phyloP scores from a whole-genome alignment of 129 eudicot species.

The Tagetes patula region DNA sequence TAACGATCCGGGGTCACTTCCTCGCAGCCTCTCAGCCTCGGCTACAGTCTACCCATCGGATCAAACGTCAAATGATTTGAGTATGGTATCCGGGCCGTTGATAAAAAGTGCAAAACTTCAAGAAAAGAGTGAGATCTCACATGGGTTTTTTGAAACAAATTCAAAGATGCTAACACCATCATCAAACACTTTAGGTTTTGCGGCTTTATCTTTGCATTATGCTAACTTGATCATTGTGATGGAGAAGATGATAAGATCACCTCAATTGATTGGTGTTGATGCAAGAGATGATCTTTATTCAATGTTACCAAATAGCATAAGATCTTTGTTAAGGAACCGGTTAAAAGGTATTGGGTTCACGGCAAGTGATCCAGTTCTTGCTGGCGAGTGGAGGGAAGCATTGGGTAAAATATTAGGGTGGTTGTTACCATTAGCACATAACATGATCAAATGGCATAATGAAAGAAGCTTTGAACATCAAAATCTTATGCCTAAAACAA shows the following conservation, averaged over 20 bases:
- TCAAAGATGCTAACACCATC: constrained; percentile 51
- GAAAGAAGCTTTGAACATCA: constrained; percentile 93
- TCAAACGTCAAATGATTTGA: constrained; percentile 24
- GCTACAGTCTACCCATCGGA: constrained; percentile 58
- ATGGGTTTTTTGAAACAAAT: constrained; percentile 32
- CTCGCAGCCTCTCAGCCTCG: constrained; percentile 70
- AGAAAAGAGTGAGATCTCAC: constrained; percentile 30
- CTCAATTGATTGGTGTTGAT: constrained; percentile 37
- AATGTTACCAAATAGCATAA: constrained; percentile 71
- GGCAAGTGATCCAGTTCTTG: constrained; percentile 71
- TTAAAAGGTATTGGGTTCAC: constrained; percentile 70
- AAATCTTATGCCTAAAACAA: constrained; percentile 47
- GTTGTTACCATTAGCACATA: constrained; percentile 83
- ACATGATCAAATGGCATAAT: constrained; percentile 92
- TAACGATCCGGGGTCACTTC: constrained; percentile 38
- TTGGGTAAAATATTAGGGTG: constrained; percentile 68
- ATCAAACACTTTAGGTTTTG: constrained; percentile 57
- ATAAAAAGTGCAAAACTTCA: constrained; percentile 29
- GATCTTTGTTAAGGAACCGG: constrained; percentile 52
- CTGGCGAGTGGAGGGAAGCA: constrained; percentile 91
- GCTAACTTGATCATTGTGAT: constrained; percentile 76
- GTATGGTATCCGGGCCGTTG: constrained; percentile 37
- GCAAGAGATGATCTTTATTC: constrained; percentile 41
- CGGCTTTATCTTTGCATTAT: constrained; percentile 67
- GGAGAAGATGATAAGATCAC: constrained; percentile 73